Evolutionary conservation across 768 basidiomycete genomes (phyloP), one percentile per base, ranked within the genome.

Genomic region (Tylopilus rubrobrunneus): DNA sequence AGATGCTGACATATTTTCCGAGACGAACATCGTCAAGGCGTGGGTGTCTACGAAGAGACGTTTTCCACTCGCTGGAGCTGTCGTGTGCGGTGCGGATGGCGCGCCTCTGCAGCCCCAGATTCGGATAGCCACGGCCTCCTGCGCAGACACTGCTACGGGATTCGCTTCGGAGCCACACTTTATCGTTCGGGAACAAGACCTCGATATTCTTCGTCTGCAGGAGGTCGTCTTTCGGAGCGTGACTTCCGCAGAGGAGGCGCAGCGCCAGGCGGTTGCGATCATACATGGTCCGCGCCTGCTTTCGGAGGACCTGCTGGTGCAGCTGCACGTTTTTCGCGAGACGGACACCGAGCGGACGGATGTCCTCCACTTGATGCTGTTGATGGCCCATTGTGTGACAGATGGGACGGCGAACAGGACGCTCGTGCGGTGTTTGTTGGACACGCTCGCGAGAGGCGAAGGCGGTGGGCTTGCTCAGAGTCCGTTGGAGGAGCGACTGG

Each of bases 31-130:
- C 37, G 33, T 44, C 1, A 64, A 67, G 28, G 71, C 78, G 2
- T 85, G 82, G 82, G 28, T 67, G 21, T 61, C 71, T 11, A 63
- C 80, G 21, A 84, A 84, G 63, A 67, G 65, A 27, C 73, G 69
- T 33, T 31, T 8, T 31, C 31, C 31, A 11, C 31, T 31, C 31
- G 31, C 31, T 7, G 31, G 31, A 31, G 31, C 77, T 7, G 65
- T 52, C 5, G 57, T 82, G 8, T n/a, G 67, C 71, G 44, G 67
- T 21, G 34, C 25, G 7, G 52, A 53, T 12, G 21, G 10, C 4
- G 33, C 11, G 1, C 23, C 46, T 6, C 43, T 61, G 37, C 39
- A 10, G 7, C 5, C 31, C 28, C 5, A 43, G 17, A 8, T 19
- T 19, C 19, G 19, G 1, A 19, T 12, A n/a, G 4, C 48, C 14